phyloP scores from a whole-genome alignment of 2,329 filamentous ascomycete genomes.

The Fusarium dlaminii region DNA sequence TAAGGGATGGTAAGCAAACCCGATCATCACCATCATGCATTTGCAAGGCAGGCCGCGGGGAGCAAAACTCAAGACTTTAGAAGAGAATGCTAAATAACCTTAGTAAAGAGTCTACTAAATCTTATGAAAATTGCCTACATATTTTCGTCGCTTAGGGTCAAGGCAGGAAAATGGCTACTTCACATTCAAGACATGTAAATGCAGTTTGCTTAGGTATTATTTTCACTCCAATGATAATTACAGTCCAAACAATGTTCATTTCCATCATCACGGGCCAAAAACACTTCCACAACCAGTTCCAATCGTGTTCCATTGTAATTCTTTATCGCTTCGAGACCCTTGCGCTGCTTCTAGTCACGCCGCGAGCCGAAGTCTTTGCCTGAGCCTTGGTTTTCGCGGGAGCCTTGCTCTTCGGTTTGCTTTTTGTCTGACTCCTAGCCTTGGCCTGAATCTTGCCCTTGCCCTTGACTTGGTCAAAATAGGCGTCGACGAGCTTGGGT shows the following conservation, averaged over 20 bases:
- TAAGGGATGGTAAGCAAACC: too few species aligned
- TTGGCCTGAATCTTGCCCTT: neutral
- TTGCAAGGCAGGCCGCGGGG: neutral
- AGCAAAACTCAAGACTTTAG: neutral
- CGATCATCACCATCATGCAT: neutral
- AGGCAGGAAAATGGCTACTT: neutral
- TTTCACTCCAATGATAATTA: neutral
- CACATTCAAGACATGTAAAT: neutral
- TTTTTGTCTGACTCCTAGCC: neutral
- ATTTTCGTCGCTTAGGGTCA: neutral
- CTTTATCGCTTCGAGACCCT: neutral
- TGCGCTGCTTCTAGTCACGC: neutral
- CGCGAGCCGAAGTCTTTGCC: neutral
- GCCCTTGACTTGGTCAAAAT: constrained; percentile 32
- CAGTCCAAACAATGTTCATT: constrained; percentile 12
- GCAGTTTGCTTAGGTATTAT: neutral
- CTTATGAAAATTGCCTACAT: accelerated
- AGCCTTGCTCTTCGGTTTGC: neutral
- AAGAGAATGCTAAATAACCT: neutral
- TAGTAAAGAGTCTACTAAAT: too few species aligned
- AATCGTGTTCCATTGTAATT: too few species aligned
- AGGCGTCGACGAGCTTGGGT: constrained; percentile 41
- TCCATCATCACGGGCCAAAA: neutral
- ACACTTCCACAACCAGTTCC: neutral
- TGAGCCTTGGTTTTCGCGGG: neutral